These are phyloP conservation scores for Ilex aquifolium DNA, from an alignment of 257 asterid species.

Conservation along the genomic window DNA sequence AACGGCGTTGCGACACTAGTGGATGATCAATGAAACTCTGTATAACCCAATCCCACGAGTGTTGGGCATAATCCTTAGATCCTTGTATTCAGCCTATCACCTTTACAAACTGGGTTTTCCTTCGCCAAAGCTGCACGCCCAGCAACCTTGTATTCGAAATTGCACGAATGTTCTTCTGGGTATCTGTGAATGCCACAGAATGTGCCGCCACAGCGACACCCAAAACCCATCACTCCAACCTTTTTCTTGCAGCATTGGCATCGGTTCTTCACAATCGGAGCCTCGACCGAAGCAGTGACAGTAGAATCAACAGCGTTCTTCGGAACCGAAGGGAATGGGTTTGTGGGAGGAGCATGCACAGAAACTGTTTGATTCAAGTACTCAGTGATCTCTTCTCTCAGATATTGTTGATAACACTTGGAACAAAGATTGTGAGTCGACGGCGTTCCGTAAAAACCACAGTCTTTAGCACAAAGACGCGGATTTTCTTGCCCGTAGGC, in stretches of 20 bases:
- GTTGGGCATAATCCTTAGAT: no score
- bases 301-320: background rate
- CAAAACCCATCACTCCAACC: slow-evolving; percentile 19
- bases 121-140: slow-evolving; percentile 15
- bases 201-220: slow-evolving; percentile 20
- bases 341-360: background rate
- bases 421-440: slow-evolving; percentile 16
- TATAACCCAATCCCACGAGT: no score
- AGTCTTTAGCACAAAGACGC: background rate
- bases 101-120: slow-evolving; percentile 23
- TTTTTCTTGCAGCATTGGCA: slow-evolving; percentile 28
- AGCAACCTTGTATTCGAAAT: slow-evolving; percentile 16
- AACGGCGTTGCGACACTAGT: no score
- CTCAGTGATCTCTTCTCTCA: slow-evolving; percentile 1
- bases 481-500: background rate
- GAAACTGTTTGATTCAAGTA: no score
- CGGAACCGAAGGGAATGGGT: background rate
- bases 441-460: slow-evolving; percentile 10
- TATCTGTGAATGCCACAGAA: slow-evolving; percentile 29
- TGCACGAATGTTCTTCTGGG: slow-evolving; percentile 32
- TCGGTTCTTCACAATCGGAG: slow-evolving; percentile 3
- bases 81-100: background rate
- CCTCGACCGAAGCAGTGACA: background rate
- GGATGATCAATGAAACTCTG: no score
- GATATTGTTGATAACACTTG: slow-evolving; percentile 7